Conservation (phyloP, 495 filamentous ascomycete genomes). For the Xylaria flabelliformis region DNA sequence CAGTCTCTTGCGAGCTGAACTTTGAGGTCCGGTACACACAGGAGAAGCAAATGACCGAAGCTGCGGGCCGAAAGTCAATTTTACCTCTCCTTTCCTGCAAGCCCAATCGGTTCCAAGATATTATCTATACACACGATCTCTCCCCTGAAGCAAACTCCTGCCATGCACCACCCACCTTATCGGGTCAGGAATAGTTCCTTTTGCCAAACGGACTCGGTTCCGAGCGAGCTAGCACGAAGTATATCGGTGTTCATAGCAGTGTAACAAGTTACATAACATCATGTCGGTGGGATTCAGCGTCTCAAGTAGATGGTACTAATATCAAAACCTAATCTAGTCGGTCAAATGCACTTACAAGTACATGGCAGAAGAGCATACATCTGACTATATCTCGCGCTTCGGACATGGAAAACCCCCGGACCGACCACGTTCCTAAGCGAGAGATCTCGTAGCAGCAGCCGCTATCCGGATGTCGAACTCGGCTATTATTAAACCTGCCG, state of each 20-base stretch:
- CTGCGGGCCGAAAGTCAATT: constrained; percentile 1
- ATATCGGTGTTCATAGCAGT: not conserved
- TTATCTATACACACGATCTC: not conserved
- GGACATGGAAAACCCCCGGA: constrained; percentile 1
- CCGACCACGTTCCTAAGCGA: not conserved
- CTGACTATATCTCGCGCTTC: not conserved
- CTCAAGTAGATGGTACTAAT: not conserved
- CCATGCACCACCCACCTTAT: not conserved
- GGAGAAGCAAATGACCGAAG: constrained; percentile 17
- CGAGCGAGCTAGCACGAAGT: not conserved
- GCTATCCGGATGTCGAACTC: constrained; percentile 3
- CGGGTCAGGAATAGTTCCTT: not conserved
- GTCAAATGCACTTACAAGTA: not conserved
- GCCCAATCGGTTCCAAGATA: not conserved
- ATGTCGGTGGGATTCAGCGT: not conserved
- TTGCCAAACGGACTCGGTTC: constrained; percentile 1
- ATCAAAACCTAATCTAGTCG: not conserved
- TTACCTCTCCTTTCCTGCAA: not conserved
- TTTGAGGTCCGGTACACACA: constrained; percentile 35
- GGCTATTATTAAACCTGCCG: not conserved
- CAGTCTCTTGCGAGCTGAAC: constrained; percentile 4
- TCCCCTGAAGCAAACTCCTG: not conserved
- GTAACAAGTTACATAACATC: not conserved
- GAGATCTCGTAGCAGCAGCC: not conserved
- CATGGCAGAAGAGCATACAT: not conserved